A percentile compares a stretch with the other conserved stretches of the same genome.
These are phyloP conservation scores for Cercospora beticola DNA, from an alignment of 2,329 filamentous ascomycete species.

Conservation along the genomic window DNA sequence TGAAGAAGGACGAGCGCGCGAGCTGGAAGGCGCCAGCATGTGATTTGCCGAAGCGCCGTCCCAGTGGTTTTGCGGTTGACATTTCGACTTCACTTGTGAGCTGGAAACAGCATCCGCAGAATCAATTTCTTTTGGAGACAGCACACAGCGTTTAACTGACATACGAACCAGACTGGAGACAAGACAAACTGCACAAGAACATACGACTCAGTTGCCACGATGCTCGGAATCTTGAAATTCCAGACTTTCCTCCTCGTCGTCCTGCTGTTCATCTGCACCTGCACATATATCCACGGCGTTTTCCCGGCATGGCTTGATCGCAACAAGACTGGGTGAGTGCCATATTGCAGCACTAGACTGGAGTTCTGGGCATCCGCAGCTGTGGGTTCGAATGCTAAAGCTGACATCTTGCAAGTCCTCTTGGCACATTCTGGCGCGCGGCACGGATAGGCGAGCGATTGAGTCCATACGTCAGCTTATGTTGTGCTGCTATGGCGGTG, in stretches of 20 bases:
- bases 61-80: constrained; percentile 2
- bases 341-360: no score
- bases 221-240: constrained; percentile 97
- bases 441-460: constrained; percentile 88
- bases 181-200: background rate
- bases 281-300: constrained; percentile 86
- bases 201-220: constrained; percentile 42
- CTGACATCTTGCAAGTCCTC: constrained; percentile 21
- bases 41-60: constrained; percentile 7
- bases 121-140: background rate
- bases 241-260: constrained; percentile 93
- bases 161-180: background rate
- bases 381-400: no score
- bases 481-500: constrained; percentile 92
- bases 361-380: no score
- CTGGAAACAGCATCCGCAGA: constrained; percentile 7
- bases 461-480: constrained; percentile 93
- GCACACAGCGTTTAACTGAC: background rate
- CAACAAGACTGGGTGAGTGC: constrained; percentile 93
- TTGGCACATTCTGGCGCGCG: constrained; percentile 93
- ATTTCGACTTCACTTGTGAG: constrained; percentile 10
- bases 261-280: constrained; percentile 92
- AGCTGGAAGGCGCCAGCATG: constrained; percentile 3
- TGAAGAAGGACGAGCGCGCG: background rate
- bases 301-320: constrained; percentile 87